Evolutionary conservation across 2,329 filamentous ascomycete species (phyloP).

Genomic region (Chalaropsis ovoidea): DNA sequence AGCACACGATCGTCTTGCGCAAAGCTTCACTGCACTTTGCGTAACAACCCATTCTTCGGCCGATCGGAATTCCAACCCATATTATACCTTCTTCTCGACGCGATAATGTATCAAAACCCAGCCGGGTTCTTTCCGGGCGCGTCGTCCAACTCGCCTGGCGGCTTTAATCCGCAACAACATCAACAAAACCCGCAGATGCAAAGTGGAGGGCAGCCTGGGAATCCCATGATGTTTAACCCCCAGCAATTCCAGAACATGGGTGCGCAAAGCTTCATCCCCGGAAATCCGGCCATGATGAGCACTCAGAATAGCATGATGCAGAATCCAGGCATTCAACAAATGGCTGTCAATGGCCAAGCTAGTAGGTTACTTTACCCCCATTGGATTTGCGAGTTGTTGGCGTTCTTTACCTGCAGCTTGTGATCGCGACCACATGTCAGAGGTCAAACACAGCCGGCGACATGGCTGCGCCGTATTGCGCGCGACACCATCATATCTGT

Average conservation of each 20-base stretch:
- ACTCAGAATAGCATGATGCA: slow-evolving; percentile 54
- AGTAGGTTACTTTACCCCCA: neutral
- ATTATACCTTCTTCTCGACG: neutral
- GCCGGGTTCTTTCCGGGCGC: slow-evolving; percentile 22
- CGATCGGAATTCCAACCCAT: neutral
- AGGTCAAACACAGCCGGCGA: neutral
- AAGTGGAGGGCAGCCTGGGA: slow-evolving; percentile 21
- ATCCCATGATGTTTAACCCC: slow-evolving; percentile 24
- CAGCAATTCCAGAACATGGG: slow-evolving; percentile 34
- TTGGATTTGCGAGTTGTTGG: neutral
- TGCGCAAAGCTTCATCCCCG: slow-evolving; percentile 43
- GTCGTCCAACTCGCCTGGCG: slow-evolving; percentile 20
- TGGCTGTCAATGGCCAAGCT: slow-evolving; percentile 43
- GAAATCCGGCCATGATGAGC: slow-evolving; percentile 44
- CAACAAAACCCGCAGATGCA: slow-evolving; percentile 23
- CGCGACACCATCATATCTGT: neutral
- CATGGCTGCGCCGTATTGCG: neutral
- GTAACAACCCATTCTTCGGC: neutral
- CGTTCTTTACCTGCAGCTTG: neutral
- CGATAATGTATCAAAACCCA: slow-evolving; percentile 23
- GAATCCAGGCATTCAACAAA: slow-evolving; percentile 49
- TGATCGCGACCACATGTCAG: neutral
- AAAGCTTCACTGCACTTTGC: neutral
- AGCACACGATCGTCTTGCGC: neutral
- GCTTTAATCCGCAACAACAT: slow-evolving; percentile 23